Conservation (phyloP, 78 protist species). For the Guillardia theta region DNA sequence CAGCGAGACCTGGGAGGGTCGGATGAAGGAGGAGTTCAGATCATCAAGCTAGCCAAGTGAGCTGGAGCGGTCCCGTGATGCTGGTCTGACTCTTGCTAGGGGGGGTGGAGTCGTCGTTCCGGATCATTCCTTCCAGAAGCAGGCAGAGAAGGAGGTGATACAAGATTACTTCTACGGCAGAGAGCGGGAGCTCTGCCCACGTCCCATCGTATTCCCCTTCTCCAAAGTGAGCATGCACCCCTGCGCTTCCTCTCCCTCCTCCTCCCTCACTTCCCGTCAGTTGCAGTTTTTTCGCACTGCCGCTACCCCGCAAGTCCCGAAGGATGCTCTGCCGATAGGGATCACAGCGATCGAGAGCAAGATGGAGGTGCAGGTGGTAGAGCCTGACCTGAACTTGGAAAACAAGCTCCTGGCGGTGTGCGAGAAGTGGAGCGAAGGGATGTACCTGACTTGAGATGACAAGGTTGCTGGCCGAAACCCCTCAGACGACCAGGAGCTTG, state of each 20-base stretch:
- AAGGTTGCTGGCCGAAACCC: too few relatives aligned
- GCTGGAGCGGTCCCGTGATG: too few relatives aligned
- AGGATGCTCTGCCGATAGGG: not conserved
- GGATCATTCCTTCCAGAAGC: not conserved
- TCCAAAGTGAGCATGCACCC: not conserved
- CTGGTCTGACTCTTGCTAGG: not conserved
- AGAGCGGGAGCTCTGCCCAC: not conserved
- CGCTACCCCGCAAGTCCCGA: not conserved
- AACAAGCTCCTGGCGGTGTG: constrained; percentile 2
- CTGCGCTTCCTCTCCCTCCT: not conserved
- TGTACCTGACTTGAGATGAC: too few relatives aligned
- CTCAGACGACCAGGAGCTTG: not conserved
- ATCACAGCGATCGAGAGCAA: not conserved
- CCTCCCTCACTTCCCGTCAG: not conserved
- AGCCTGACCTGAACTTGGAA: not conserved
- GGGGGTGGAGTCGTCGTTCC: not conserved
- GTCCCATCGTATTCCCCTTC: not conserved
- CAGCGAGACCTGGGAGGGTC: not conserved
- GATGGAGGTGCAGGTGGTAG: not conserved
- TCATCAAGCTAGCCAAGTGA: too few relatives aligned
- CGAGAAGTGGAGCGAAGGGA: too few relatives aligned
- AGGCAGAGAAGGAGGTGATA: not conserved
- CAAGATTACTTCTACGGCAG: not conserved
- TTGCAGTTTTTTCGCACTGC: not conserved
- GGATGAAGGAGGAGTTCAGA: too few relatives aligned